Base-by-base conservation (phyloP, 306 rosid genomes). In the Prunus mongolica region DNA sequence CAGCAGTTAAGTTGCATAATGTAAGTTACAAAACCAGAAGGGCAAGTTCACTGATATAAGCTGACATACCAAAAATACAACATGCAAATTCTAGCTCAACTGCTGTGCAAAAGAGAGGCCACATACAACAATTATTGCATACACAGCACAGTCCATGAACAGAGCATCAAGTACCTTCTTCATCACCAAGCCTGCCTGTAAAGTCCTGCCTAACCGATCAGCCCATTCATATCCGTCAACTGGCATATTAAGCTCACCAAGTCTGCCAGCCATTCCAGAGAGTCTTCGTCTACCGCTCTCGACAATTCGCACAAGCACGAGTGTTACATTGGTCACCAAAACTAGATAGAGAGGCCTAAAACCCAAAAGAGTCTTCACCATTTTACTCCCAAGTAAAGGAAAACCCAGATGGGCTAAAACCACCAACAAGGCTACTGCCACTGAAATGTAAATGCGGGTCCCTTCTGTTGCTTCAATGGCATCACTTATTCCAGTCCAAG, bases 111-210 rank as follows among this genome's bases (percentile, higher is more conserved):
- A 49, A n/a, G 96, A 86, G 58, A 92, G 81, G 20, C 96, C 91
- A 7, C 93, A 90, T 12, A 90, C 79, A 27, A 92, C 87, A 46
- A 89, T 79, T 8, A 88, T 52, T 24, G 93, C 87, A 83, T 88
- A 94, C 16, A 89, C 82, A 75, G 92, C 86, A 78, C 83, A 89
- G 81, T 88, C 96, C 82, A 90, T 92, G 84, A 92, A 86, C 51
- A 92, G 46, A 15, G 98, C 93, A 85, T 89, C 88, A 76, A 84
- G 62, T 58, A 80, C 86, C 67, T 76, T 92, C 80, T 72, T 78
- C 69, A 83, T 22, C 84, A 89, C 69, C 70, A 88, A 16, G 3
- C 87, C 89, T 24, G 78, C 46, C 78, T 88, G 93, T 75, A 90
- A 71, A 68, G 76, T 66, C 58, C 41, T 83, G 3, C 91, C 87